Base-by-base conservation (phyloP, 139 green algal genomes). In the Edaphochlamys debaryana region DNA sequence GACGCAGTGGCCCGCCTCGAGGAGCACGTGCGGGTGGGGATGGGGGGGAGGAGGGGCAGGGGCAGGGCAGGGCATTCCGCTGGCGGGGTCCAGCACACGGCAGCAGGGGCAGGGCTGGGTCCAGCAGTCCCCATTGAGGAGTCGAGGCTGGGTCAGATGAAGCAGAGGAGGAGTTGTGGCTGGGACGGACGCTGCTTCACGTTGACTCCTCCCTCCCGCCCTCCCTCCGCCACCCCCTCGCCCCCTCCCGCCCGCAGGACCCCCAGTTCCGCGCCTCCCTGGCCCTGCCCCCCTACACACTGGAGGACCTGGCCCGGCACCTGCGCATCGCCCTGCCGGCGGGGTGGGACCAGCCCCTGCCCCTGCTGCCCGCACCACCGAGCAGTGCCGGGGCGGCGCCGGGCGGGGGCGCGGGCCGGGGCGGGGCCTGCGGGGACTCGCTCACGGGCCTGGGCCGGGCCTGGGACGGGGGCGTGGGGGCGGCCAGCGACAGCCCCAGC, bases 391-490 rank as follows among this genome's bases (percentile, higher is more conserved):
- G 34, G 11, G 54, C 58, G 32, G 29, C 17, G 13, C 22, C 32
- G 41, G 56, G 25, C 4, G 30, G 22, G 13, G 52, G 68, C 0
- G 56, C 20, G 22, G 67, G n/a, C n/a, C n/a, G n/a, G n/a, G n/a
- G n/a, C n/a, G n/a, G n/a, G n/a, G n/a, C n/a, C n/a, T n/a, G n/a
- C n/a, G n/a, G n/a, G n/a, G n/a, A n/a, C n/a, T n/a, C 48, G 34
- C 50, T 25, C 27, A 15, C 7, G n/a, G 69, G 20, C 32, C 45
- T 76, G 23, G 84, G 76, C 36, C 50, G 79, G 32, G 30, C 66
- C 13, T 91, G 83, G 87, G 63, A 86, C 45, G 72, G 85, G 50
- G 83, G 87, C 4, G 73, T 56, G 20, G 58, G 38, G 9, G 19
- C 11, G 30, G 34, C 27, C 17, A 40, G 75, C 67, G 85, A 85